Percentiles rank a stretch among this genome's conserved stretches.
phyloP scores from a whole-genome alignment of 1,139 yeast species.

The Saccharomycopsis phalli region DNA sequence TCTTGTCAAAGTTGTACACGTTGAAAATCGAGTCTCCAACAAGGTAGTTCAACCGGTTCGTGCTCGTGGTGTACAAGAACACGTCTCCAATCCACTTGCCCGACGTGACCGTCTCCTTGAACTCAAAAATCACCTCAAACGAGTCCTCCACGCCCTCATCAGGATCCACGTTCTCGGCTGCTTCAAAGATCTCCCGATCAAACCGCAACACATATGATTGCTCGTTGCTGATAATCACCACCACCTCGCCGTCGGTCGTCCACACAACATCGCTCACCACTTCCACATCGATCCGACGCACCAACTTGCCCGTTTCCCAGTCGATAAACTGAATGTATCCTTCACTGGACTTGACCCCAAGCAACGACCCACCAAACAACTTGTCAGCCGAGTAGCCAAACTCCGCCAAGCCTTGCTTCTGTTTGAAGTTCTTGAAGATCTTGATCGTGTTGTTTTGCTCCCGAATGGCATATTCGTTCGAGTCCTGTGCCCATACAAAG shows the following conservation, averaged over 20 bases:
- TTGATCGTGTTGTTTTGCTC: constrained; percentile 59
- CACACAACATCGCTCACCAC: constrained; percentile 78
- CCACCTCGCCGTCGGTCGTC: constrained; percentile 90
- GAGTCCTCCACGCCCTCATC: constrained; percentile 86
- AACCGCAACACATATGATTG: constrained; percentile 76
- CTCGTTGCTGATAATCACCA: constrained; percentile 67
- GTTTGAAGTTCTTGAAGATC: constrained; percentile 78
- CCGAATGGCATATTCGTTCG: constrained; percentile 77
- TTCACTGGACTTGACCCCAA: constrained; percentile 67
- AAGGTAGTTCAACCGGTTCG: constrained; percentile 84
- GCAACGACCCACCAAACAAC: constrained; percentile 76
- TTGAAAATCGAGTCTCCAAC: constrained; percentile 93
- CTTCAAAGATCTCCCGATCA: constrained; percentile 55
- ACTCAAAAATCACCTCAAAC: constrained; percentile 76
- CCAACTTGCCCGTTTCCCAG: constrained; percentile 82
- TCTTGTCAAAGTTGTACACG: constrained; percentile 86
- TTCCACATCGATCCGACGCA: constrained; percentile 64
- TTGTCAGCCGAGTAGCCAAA: constrained; percentile 70
- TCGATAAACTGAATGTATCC: constrained; percentile 84
- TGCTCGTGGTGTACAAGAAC: constrained; percentile 75
- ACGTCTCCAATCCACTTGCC: constrained; percentile 98
- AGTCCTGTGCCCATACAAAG: constrained; percentile 92
- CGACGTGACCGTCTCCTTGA: constrained; percentile 72
- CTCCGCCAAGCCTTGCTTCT: constrained; percentile 57
- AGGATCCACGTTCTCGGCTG: constrained; percentile 51